Evolutionary conservation across 1,284 basidiomycete genomes (phyloP), one percentile per base, ranked within the genome.

Genomic region (Sanguinoderma infundibulare): DNA sequence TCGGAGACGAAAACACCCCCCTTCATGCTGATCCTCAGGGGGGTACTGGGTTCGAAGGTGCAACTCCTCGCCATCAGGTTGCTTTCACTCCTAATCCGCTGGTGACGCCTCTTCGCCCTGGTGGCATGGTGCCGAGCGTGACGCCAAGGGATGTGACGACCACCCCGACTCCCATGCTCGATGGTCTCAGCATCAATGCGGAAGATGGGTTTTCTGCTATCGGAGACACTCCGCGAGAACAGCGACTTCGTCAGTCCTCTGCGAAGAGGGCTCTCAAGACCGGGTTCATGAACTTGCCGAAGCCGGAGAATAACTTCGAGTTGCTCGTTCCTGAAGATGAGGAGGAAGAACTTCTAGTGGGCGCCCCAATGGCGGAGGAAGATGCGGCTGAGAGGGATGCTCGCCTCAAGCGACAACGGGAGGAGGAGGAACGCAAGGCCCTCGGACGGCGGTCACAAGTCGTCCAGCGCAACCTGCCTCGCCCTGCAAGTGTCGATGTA

Each of bases 231-330:
- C 96, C 92, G 2, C 86, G 88, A 32, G 91, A 92, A 58, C 84
- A 90, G 60, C 86, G 88, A 12, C 75, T 88, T 50, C 87, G 87
- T 17, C 74, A 78, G 20, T 83, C 83, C 59, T 86, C 89, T 40
- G 82, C 85, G 12, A 91, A 92, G 72, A 84, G 87, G 46, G 87
- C 91, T 2, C 83, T 98, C 55, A 84, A 90, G 69, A 85, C 89
- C 20, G 93, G 92, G 1, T 98, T 99, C 75, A 85, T 84, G 73
- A 89, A 79, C 63, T 81, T 99, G 17, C 98, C 98, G 0, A 90
- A 89, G 67, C 96, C 98, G 0, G 95, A 98, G 79, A 99, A 99
- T 75, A 97, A 99, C 76, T 99, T 98, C 71, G 96, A 99, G 76
- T 80, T 99, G 46, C 86, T 97, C 26, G 89, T 98, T 5, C 95